Evolutionary conservation across 2,329 filamentous ascomycete species (phyloP).

Genomic region (Alternaria novae-zelandiae): DNA sequence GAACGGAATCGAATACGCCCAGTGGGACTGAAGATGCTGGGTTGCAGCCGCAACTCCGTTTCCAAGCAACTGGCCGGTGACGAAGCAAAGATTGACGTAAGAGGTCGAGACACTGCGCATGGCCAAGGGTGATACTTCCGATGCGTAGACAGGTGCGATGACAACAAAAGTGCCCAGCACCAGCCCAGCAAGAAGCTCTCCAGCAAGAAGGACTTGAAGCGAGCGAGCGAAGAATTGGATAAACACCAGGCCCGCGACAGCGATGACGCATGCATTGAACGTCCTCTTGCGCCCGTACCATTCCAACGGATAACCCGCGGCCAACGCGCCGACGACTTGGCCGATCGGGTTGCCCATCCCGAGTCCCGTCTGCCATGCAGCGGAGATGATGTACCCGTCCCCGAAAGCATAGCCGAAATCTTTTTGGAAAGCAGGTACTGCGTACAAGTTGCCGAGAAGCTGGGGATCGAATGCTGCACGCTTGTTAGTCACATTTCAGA

Average conservation of each 20-base stretch:
- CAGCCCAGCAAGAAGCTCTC: not conserved
- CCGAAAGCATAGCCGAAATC: not conserved
- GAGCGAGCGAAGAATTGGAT: not conserved
- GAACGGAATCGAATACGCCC: conserved; percentile 69
- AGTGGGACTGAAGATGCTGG: conserved; percentile 50
- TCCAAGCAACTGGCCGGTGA: not conserved
- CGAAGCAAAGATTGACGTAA: not conserved
- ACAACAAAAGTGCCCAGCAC: not conserved
- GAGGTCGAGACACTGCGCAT: not conserved
- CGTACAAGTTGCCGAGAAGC: not conserved
- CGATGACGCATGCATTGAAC: not conserved
- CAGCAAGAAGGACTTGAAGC: not conserved
- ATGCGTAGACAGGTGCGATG: not conserved
- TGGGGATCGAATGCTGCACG: not conserved
- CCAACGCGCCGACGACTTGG: not conserved
- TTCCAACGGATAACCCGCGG: not conserved
- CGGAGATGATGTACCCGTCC: not conserved
- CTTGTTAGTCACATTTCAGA: not conserved
- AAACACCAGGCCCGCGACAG: not conserved
- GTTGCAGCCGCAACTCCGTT: not conserved
- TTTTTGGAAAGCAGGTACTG: not conserved
- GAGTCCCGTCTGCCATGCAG: not conserved
- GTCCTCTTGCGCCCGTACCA: not conserved
- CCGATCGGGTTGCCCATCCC: not conserved
- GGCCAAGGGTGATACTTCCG: not conserved